phyloP scores from a whole-genome alignment of 192 early-diverging fungal species.

The Allomyces arbusculus region DNA sequence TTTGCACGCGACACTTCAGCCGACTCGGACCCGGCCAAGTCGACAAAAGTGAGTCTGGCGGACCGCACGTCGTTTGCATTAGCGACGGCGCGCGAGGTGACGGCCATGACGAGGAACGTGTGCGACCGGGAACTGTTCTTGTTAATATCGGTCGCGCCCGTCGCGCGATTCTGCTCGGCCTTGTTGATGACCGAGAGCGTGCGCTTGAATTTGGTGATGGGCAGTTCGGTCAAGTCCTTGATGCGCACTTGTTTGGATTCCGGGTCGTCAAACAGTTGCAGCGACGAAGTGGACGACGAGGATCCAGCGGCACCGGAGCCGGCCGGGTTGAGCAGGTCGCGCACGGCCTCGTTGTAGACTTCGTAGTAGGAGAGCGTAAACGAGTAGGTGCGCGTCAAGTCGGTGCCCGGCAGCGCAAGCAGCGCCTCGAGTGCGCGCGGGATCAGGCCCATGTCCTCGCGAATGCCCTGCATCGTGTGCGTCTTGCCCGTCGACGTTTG shows the following conservation, averaged over 20 bases:
- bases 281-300: not conserved
- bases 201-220: not conserved
- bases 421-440: constrained; percentile 1
- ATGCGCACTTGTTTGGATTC: not conserved
- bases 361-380: not conserved
- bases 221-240: not conserved
- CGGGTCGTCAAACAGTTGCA: not conserved
- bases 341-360: not conserved
- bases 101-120: constrained; percentile 17
- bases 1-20: not conserved
- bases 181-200: not conserved
- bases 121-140: constrained; percentile 77
- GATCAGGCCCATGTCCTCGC: constrained; percentile 1
- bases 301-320: no score
- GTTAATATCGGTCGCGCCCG: constrained; percentile 61
- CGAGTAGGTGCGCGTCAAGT: not conserved
- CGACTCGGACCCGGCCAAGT: not conserved
- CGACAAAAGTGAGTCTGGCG: not conserved
- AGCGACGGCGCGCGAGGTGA: not conserved
- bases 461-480: constrained; percentile 2
- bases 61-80: not conserved
- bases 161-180: not conserved
- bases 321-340: not conserved
- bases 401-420: not conserved
- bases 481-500: constrained; percentile 3